phyloP scores from a whole-genome alignment of 306 rosid genomes.

The Mimosa bimucronata region DNA sequence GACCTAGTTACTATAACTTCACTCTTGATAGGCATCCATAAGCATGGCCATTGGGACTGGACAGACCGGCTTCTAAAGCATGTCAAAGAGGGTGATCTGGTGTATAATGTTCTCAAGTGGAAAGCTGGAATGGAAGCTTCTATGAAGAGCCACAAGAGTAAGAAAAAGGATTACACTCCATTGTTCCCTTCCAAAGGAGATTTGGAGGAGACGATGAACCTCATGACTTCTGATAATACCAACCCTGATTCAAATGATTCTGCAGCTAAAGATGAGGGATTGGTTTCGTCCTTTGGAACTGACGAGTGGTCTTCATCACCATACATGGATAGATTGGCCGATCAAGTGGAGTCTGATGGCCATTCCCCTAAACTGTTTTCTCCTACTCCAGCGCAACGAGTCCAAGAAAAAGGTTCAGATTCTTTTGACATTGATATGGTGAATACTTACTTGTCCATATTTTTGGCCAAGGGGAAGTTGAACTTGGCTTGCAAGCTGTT shows the following conservation, averaged over 20 bases:
- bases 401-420: conserved; percentile 55
- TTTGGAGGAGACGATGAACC: conserved; percentile 56
- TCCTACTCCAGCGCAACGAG: conserved; percentile 59
- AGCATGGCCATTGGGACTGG: conserved; percentile 77
- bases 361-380: conserved; percentile 51
- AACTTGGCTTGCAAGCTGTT: conserved; percentile 87
- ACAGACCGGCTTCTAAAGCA: conserved; percentile 84
- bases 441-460: conserved; percentile 82
- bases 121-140: conserved; percentile 76
- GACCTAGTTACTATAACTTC: conserved; percentile 80
- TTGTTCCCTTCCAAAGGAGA: conserved; percentile 72
- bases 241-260: conserved; percentile 30
- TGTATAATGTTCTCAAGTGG: conserved; percentile 77
- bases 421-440: conserved; percentile 85
- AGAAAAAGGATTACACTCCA: conserved; percentile 62
- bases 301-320: conserved; percentile 89
- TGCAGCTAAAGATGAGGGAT: conserved; percentile 36
- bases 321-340: conserved; percentile 74
- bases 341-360: conserved; percentile 45
- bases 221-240: conserved; percentile 42
- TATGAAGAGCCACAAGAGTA: conserved; percentile 58
- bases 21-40: conserved; percentile 69
- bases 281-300: conserved; percentile 14
- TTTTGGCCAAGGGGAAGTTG: conserved; percentile 86
- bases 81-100: conserved; percentile 70